Evolutionary conservation across 805 yeast genomes (phyloP), one percentile per base, ranked within the genome.

Genomic region (Ogataea chonburiensis): DNA sequence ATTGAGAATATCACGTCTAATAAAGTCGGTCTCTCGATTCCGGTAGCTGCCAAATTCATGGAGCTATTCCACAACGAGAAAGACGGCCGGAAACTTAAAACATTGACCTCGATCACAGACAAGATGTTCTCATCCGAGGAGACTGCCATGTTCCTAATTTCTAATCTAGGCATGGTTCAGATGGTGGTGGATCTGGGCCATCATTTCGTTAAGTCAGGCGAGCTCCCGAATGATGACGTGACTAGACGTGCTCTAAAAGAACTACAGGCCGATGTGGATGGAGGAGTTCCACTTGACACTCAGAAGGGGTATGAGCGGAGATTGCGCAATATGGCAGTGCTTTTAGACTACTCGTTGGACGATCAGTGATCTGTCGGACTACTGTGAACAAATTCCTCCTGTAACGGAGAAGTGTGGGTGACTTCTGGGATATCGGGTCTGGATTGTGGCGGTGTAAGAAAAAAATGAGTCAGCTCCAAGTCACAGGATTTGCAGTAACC

Each of bases 401-500:
- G 14, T 17, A 25, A 15, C 28, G 21, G 24, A 17, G 25, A 18
- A 28, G 21, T 28, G 34, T 35, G 39, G 34, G 16, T 28, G 17
- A 23, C 28, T 34, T 35, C 39, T 35, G 39, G 11, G 31, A 24
- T 35, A 35, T 35, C 39, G 39, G 39, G 11, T 35, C 9, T 8
- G 11, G 8, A 15, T 6, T 34, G 38, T 34, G 38, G 38, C 38
- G 23, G 18, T 18, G 23, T 17, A 28, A 12, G 14, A n/a, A n/a
- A n/a, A n/a, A n/a, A n/a, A n/a, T n/a, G n/a, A n/a, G n/a, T n/a
- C n/a, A n/a, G n/a, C n/a, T n/a, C n/a, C n/a, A n/a, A n/a, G n/a
- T n/a, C n/a, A n/a, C n/a, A n/a, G n/a, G n/a, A n/a, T n/a, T n/a
- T n/a, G n/a, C n/a, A n/a, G n/a, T n/a, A n/a, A n/a, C n/a, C n/a